These are phyloP conservation scores for Colletotrichum tamarilloi DNA, from an alignment of 2,329 filamentous ascomycete species.

Conservation along the genomic window DNA sequence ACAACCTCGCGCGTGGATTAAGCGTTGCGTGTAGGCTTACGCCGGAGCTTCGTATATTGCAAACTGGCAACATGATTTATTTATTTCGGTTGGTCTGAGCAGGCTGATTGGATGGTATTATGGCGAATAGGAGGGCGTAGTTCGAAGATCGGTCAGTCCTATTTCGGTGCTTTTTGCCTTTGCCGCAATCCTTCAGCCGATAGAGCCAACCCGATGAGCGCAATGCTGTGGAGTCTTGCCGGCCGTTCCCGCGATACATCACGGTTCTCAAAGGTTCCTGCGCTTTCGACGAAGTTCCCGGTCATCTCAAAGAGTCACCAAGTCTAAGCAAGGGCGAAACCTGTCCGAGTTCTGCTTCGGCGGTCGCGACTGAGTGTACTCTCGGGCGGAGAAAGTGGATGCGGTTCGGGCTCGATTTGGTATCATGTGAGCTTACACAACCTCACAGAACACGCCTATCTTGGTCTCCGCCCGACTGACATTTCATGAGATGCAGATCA, in stretches of 20 bases:
- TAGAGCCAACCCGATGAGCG: neutral
- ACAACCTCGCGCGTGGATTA: neutral
- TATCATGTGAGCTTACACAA: constrained; percentile 19
- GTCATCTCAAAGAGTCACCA: neutral
- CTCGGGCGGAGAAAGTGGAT: neutral
- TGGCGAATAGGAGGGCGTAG: constrained; percentile 6
- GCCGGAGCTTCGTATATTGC: neutral
- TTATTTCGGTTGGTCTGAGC: neutral
- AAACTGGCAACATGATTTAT: neutral
- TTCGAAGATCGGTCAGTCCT: neutral
- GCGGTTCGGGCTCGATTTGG: neutral
- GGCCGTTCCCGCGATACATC: neutral
- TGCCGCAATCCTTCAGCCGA: constrained; percentile 8
- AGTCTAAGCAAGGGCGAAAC: neutral
- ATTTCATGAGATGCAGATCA: neutral
- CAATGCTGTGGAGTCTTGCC: neutral
- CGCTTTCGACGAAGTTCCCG: neutral
- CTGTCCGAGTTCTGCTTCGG: neutral
- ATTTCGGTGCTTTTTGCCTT: constrained; percentile 1
- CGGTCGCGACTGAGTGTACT: neutral
- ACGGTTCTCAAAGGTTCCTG: neutral
- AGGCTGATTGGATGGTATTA: neutral
- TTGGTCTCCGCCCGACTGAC: neutral
- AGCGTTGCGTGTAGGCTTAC: neutral
- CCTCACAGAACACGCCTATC: neutral